Base-by-base conservation (phyloP, 441 rosid genomes). In the Melastoma candidum region DNA sequence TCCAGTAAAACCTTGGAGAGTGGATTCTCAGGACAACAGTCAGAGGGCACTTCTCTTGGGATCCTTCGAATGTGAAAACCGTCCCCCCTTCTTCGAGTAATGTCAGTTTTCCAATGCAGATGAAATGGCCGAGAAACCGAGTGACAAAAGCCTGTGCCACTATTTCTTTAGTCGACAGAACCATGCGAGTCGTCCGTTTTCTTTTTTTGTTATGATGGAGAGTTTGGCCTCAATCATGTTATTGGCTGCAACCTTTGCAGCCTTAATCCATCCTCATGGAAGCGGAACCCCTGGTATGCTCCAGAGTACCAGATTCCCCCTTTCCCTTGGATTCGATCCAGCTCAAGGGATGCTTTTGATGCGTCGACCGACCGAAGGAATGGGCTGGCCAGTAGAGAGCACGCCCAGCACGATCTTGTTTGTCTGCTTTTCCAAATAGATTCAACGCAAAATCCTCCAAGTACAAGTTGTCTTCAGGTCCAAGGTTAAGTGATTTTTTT, bases 191-290 rank as follows among this genome's bases (percentile, higher is more conserved):
- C 10, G 48, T 17, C 22, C 22, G 22, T 17, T 17, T 17, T 17
- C 22, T 17, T 17, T 7, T 12, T 10, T 47, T 6, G 26, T 1
- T n/a, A 12, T 25, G 9, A 12, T 27, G 11, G 32, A 12, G 14
- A 10, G 44, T 41, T 44, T 11, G 46, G 47, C 26, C 44, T 49
- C 29, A 9, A 59, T 50, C 54, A 53, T 39, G 47, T 49, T 39
- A 44, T 56, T 54, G 59, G 66, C 63, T 13, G 52, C 54, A 53
- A 12, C 46, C 26, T 26, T 48, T n/a, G 54, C 66, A 7, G 54
- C 66, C 66, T 92, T 32, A 88, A 66, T 56, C 95, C 97, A 51
- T 92, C 95, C 72, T 92, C 98, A 61, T 92, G 98, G 75, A 88
- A 92, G 57, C 96, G 96, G 60, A 85, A 85, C 26, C 92, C 93